phyloP scores from a whole-genome alignment of 352 stramenopile genomes.

The Pythium volutum region DNA sequence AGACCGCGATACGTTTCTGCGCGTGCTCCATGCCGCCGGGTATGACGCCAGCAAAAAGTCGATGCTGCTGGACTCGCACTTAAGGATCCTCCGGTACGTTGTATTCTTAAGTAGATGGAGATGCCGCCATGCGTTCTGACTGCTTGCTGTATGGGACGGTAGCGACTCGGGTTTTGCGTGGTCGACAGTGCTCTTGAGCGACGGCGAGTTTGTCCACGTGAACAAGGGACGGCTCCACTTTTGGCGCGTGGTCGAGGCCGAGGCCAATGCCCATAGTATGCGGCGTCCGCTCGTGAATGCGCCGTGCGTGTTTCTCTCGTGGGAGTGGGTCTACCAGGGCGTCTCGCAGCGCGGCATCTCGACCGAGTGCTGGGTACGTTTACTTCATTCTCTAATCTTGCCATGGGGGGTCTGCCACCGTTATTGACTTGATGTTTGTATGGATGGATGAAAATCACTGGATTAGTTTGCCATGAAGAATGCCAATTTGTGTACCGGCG shows the following conservation, averaged over 20 bases:
- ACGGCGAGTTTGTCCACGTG: slow-evolving; percentile 82
- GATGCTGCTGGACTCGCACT: slow-evolving; percentile 75
- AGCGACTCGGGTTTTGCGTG: slow-evolving; percentile 62
- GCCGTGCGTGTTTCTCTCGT: slow-evolving; percentile 76
- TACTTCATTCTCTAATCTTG: background rate
- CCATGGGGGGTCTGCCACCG: background rate
- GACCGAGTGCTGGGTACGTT: slow-evolving; percentile 73
- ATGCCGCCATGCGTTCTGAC: no score
- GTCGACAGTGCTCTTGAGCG: slow-evolving; percentile 68
- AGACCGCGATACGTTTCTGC: slow-evolving; percentile 55
- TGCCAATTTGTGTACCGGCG: slow-evolving; percentile 53
- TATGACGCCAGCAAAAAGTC: slow-evolving; percentile 61
- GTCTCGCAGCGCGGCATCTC: slow-evolving; percentile 78
- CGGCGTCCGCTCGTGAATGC: slow-evolving; percentile 36
- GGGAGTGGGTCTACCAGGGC: slow-evolving; percentile 86
- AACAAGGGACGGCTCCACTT: slow-evolving; percentile 86
- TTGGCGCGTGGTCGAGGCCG: slow-evolving; percentile 70
- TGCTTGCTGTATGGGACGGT: background rate
- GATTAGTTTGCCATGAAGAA: slow-evolving; percentile 87
- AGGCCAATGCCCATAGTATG: slow-evolving; percentile 8
- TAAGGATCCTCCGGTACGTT: slow-evolving; percentile 52
- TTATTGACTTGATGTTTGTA: background rate
- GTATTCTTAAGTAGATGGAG: background rate
- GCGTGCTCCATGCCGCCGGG: slow-evolving; percentile 53
- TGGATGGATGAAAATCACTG: no score